These are phyloP conservation scores for Scedosporium minutisporum DNA, from an alignment of 2,329 filamentous ascomycete genomes.

Conservation along the genomic window DNA sequence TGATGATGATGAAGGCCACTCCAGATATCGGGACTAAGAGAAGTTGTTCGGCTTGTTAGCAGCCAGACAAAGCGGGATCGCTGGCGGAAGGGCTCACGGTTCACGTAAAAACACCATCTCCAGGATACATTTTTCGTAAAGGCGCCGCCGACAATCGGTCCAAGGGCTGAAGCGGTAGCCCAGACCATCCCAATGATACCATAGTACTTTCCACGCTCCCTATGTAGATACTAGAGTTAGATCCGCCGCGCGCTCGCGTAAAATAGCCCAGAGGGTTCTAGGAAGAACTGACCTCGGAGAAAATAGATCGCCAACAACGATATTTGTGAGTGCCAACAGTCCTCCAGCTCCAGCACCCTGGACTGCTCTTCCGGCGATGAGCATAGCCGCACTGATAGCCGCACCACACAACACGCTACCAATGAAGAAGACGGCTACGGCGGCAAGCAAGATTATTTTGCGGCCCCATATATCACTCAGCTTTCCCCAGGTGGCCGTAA, in stretches of 20 bases:
- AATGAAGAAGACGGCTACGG: constrained; percentile 36
- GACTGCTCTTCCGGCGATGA: constrained; percentile 35
- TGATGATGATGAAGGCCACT: constrained; percentile 44
- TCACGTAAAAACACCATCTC: constrained; percentile 43
- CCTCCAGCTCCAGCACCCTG: constrained; percentile 41
- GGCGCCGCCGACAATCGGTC: constrained; percentile 54
- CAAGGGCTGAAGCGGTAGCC: constrained; percentile 56
- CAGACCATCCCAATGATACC: constrained; percentile 58
- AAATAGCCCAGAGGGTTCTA: background rate
- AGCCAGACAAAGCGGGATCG: constrained; percentile 43
- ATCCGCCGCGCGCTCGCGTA: background rate
- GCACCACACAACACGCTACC: constrained; percentile 37
- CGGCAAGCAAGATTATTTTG: constrained; percentile 37
- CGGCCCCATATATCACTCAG: constrained; percentile 46
- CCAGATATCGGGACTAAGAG: constrained; percentile 36
- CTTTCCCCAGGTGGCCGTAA: constrained; percentile 49
- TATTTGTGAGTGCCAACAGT: constrained; percentile 37
- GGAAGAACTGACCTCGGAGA: background rate
- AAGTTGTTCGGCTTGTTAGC: constrained; percentile 28
- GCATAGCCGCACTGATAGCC: constrained; percentile 32
- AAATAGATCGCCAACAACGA: constrained; percentile 41
- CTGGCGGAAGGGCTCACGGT: constrained; percentile 7
- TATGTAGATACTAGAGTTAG: constrained; percentile 37
- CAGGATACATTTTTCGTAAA: constrained; percentile 53
- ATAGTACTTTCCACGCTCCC: constrained; percentile 31